A percentile compares a stretch with the other conserved stretches of the same genome.
phyloP scores from a whole-genome alignment of 2,329 filamentous ascomycete species.

The Aureobasidium sp. region DNA sequence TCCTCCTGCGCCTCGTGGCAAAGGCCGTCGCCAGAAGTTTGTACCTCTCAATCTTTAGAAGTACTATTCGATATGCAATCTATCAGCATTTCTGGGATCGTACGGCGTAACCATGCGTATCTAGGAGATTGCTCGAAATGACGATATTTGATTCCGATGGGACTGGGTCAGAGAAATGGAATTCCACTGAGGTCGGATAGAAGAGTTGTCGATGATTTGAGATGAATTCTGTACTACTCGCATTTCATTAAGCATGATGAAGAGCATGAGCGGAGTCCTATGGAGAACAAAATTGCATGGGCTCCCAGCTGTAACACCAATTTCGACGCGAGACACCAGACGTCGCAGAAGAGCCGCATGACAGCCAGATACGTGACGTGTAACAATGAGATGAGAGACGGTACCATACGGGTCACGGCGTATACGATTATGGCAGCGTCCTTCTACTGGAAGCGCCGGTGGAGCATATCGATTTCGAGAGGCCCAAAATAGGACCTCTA shows the following conservation, averaged over 20 bases:
- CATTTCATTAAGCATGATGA: background rate
- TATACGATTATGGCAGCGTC: background rate
- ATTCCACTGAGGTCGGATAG: background rate
- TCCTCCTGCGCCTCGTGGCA: background rate
- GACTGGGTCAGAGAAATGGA: background rate
- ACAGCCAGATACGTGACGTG: background rate
- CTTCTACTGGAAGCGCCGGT: background rate
- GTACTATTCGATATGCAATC: background rate
- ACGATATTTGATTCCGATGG: background rate
- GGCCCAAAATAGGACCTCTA: background rate
- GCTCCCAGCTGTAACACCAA: background rate
- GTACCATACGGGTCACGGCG: background rate
- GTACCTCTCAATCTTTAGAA: background rate
- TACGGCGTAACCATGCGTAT: background rate
- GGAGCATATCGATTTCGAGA: background rate
- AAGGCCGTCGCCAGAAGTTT: slow-evolving; percentile 9
- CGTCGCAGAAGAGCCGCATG: background rate
- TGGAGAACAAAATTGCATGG: background rate
- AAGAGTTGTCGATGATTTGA: background rate
- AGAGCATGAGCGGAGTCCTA: background rate
- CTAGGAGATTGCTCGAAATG: background rate
- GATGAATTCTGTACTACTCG: background rate
- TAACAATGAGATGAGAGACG: background rate
- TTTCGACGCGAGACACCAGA: background rate
- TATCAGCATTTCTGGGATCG: background rate